Evolutionary conservation across 345 rosid species (phyloP), one percentile per base, ranked within the genome.

Genomic region (Balakata baccata): DNA sequence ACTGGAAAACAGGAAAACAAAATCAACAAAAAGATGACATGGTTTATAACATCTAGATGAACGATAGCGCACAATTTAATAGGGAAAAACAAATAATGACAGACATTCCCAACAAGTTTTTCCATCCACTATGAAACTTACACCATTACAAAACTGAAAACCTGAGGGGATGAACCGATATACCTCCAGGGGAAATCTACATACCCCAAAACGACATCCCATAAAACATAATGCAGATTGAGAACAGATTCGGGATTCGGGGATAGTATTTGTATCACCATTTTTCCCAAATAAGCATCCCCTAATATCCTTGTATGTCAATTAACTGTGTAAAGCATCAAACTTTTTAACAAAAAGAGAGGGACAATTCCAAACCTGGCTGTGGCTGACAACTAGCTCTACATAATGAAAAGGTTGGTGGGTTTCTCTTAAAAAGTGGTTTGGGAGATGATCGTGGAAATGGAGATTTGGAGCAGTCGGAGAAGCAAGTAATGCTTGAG

Each of bases 301-400:
- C 2, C 34, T 29, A 29, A 29, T 29, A 29, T 29, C 34, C 34
- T 29, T 29, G 34, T 29, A 29, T 29, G 34, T 29, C 61, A 22
- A 57, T 11, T 29, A 58, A 50, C 41, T 3, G 10, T 14, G 18
- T 20, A 56, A 43, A 59, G 45, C 49, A 41, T 17, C 25, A 11
- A 54, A 49, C 6, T 17, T 12, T 37, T 9, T 8, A 34, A 38
- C 14, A 71, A 29, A 22, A 63, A 20, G 22, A 64, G 63, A 52
- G 46, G 11, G 49, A 69, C 58, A 1, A 23, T 39, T 10, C 18
- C 37, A 65, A 20, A 94, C 97, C 90, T 61, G 90, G 81, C 23
- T 76, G 80, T 61, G 90, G 81, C 23, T 76, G 80, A 78, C 86
- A 68, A 77, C 85, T 84, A 39, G 94, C 70, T 74, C 83, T 89